Evolutionary conservation across 1,139 yeast genomes (phyloP), one percentile per base, ranked within the genome.

Genomic region (Geotrichum fermentans): DNA sequence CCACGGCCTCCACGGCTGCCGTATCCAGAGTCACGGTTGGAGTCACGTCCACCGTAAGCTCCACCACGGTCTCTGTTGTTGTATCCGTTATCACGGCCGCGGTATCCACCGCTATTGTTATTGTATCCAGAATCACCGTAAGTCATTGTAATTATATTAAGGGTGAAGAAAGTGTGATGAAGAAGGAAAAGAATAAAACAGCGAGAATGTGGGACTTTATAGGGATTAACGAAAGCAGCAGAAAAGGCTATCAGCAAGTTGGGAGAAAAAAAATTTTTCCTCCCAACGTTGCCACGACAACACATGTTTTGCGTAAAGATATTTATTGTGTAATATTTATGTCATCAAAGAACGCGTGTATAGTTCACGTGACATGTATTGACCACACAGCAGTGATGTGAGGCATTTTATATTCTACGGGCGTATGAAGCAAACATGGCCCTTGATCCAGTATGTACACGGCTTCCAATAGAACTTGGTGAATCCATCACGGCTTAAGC

Each of bases 1-100:
- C 35, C 16, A 24, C 43, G 30, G 34, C 38, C 54, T 36, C 61
- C 57, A 37, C 58, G 52, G 44, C 56, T 52, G 45, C 52, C 53
- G 53, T 49, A 39, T 29, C 56, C 55, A 34, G 40, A 38, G 39
- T 24, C 37, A 28, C 29, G 34, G 33, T 56, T 52, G 24, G 40
- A 38, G 33, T 24, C 37, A 33, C 40, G 34, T 44, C 61, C 60
- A 32, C 58, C 55, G 55, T 58, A 55, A 21, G 68, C 59, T 55
- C 67, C 68, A 65, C 70, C 67, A 43, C 71, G 71, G 68, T 62
- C 62, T 51, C 71, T 74, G 50, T 71, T 70, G 28, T 24, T 24
- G 28, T 24, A 24, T 6, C 8, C 6, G 49, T 71, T 70, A 49
- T 73, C 56, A 40, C 56, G 53, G 40, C 59, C 49, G 41, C 57